A percentile compares a stretch with the other conserved stretches of the same genome.
Conservation (phyloP, 495 filamentous ascomycete genomes). For the Podospora pseudopauciseta region DNA sequence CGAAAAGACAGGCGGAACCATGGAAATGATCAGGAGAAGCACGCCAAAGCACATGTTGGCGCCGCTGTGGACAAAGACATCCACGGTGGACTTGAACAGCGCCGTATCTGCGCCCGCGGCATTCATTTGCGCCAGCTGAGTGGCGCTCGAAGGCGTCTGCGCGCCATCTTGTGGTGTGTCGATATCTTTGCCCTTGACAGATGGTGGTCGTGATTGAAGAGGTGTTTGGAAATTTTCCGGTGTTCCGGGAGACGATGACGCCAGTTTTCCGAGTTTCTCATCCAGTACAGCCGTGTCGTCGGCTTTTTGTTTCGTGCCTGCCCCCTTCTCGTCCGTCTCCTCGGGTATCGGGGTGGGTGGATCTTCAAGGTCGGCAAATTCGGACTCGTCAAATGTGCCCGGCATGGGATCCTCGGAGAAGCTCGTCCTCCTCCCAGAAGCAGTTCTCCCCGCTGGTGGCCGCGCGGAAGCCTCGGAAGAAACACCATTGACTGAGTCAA, state of each 20-base stretch:
- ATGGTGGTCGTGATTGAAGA: not conserved
- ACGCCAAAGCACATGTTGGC: slow-evolving; percentile 86
- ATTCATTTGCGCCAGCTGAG: slow-evolving; percentile 21
- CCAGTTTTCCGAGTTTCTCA: slow-evolving; percentile 25
- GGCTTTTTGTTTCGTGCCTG: slow-evolving; percentile 7
- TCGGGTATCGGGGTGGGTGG: slow-evolving; percentile 10
- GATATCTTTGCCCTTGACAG: not conserved
- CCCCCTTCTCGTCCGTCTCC: slow-evolving; percentile 19
- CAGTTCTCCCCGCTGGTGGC: not conserved
- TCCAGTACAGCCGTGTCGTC: slow-evolving; percentile 10
- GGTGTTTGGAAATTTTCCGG: not conserved
- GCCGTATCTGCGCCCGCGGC: slow-evolving; percentile 35
- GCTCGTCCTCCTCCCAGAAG: slow-evolving; percentile 15
- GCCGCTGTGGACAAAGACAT: slow-evolving; percentile 85
- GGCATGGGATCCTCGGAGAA: slow-evolving; percentile 34
- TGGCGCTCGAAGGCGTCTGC: not conserved
- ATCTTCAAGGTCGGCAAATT: slow-evolving; percentile 31
- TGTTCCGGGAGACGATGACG: slow-evolving; percentile 2
- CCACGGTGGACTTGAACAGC: slow-evolving; percentile 64
- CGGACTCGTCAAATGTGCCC: slow-evolving; percentile 34
- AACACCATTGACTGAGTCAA: slow-evolving; percentile 27
- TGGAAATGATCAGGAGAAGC: slow-evolving; percentile 76
- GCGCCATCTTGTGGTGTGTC: slow-evolving; percentile 7
- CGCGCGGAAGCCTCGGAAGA: not conserved
- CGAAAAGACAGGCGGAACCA: slow-evolving; percentile 86